Base-by-base conservation (phyloP, 2,329 filamentous ascomycete genomes). In the Fusarium sublunatum region DNA sequence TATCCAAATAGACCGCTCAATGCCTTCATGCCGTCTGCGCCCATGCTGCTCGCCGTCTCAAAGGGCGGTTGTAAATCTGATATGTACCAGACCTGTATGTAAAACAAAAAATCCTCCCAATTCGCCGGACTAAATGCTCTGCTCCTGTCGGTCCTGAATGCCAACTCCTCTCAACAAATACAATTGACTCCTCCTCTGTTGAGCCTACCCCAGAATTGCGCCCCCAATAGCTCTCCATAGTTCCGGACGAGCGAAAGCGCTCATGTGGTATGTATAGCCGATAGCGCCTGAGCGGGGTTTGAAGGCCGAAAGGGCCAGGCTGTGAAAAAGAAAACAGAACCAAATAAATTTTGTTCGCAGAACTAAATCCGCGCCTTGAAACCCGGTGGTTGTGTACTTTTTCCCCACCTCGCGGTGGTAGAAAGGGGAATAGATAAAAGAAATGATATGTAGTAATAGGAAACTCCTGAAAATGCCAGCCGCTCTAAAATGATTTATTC, bases 401-500 rank as follows among this genome's bases (percentile, higher is more conserved):
- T 66, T 59, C 46, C 56, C 49, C 61, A 65, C 61, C 53, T 35
- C 5, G 61, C 46, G 62, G 62, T 59, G 53, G 60, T 38, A 55
- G 51, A 65, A 62, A 40, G 57, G 57, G 61, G 47, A 62, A 64
- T 66, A 55, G 46, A 40, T 42, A 58, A 63, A 49, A 9, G 29
- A 55, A 52, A 58, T 34, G 54, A 61, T 55, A 54, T 57, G 53
- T 64, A 35, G 50, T 61, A 50, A 61, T 28, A 53, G 49, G 22
- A 61, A 69, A 69, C 65, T 67, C 68, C 63, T 60, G 61, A 58
- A 66, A 61, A 67, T 70, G 68, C 64, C 52, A 52, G 42, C 54
- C 63, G 65, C 65, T 70, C 39, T 65, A 57, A 60, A 63, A 69
- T 65, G 48, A 61, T 36, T 25, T 34, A 26, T 46, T 64, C 62